Percentiles rank a stretch among this genome's conserved stretches.
Evolutionary conservation across 23 red algal genomes (phyloP).

Genomic region (Cyanidioschyzon merolae): DNA sequence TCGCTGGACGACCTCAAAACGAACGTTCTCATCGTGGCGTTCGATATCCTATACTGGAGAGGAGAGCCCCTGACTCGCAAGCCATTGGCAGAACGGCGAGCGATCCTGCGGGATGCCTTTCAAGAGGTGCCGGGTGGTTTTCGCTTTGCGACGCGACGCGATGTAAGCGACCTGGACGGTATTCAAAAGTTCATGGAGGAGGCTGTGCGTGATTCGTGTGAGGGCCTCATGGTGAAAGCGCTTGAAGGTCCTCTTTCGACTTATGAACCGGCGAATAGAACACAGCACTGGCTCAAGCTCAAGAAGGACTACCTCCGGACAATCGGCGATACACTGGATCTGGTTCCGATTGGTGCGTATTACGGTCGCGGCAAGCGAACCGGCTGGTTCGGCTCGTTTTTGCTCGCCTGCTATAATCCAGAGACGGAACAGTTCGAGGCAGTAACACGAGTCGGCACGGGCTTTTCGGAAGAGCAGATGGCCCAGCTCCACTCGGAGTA

Average conservation of each 20-base stretch:
- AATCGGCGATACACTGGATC: constrained; percentile 76
- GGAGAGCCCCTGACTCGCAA: constrained; percentile 47
- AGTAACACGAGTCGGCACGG: constrained; percentile 84
- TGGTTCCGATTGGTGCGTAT: constrained; percentile 91
- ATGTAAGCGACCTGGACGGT: constrained; percentile 48
- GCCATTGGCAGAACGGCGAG: constrained; percentile 37
- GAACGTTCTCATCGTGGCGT: constrained; percentile 81
- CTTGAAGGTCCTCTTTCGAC: constrained; percentile 56
- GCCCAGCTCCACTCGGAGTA: constrained; percentile 38
- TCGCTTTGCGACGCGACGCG: constrained; percentile 61
- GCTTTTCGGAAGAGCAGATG: constrained; percentile 77
- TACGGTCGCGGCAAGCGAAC: constrained; percentile 79
- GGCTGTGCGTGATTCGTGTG: constrained; percentile 69
- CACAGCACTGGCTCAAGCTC: constrained; percentile 96
- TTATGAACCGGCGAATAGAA: constrained; percentile 92
- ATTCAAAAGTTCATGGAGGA: constrained; percentile 62
- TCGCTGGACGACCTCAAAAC: constrained; percentile 54
- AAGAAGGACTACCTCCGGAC: constrained; percentile 96
- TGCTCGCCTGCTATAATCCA: constrained; percentile 87
- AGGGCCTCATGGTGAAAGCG: constrained; percentile 98
- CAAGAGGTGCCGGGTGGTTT: constrained; percentile 39
- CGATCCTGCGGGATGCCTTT: constrained; percentile 33
- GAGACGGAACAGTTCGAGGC: constrained; percentile 78
- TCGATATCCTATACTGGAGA: constrained; percentile 86
- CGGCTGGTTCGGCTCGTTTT: constrained; percentile 68